Evolutionary conservation across 345 rosid genomes (phyloP).

Genomic region (Syzygium grande): DNA sequence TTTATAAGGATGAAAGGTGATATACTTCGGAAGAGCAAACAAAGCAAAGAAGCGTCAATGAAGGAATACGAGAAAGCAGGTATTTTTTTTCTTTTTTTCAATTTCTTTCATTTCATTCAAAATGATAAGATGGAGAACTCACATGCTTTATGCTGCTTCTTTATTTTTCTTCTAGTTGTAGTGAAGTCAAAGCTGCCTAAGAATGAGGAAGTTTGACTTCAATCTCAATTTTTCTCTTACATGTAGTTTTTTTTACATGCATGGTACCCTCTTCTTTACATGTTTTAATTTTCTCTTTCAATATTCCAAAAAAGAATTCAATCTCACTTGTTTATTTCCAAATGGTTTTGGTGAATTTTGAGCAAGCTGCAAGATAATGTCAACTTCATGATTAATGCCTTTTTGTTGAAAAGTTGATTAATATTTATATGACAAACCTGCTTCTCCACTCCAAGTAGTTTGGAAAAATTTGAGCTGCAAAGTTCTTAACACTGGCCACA

Average conservation of each 20-base stretch:
- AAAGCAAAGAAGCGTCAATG: background rate
- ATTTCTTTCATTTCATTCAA: background rate
- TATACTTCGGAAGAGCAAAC: background rate
- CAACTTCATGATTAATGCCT: background rate
- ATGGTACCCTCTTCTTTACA: background rate
- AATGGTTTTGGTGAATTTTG: background rate
- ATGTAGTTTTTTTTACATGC: background rate
- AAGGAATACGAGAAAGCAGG: constrained; percentile 21
- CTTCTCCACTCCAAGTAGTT: background rate
- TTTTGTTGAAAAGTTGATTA: background rate
- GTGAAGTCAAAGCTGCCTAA: background rate
- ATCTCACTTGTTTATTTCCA: background rate
- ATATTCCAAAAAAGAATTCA: background rate
- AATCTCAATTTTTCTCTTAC: background rate
- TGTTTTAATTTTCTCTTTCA: background rate
- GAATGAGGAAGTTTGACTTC: background rate
- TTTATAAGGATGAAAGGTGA: constrained; percentile 1
- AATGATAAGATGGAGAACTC: background rate
- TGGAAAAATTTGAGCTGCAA: background rate
- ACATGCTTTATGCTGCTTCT: background rate
- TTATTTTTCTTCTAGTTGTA: background rate
- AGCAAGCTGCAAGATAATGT: background rate
- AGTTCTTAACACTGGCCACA: background rate
- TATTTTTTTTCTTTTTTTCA: background rate
- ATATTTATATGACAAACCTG: too few relatives aligned